Evolutionary conservation across 2,329 filamentous ascomycete genomes (phyloP).

Genomic region (Fusarium sp.): DNA sequence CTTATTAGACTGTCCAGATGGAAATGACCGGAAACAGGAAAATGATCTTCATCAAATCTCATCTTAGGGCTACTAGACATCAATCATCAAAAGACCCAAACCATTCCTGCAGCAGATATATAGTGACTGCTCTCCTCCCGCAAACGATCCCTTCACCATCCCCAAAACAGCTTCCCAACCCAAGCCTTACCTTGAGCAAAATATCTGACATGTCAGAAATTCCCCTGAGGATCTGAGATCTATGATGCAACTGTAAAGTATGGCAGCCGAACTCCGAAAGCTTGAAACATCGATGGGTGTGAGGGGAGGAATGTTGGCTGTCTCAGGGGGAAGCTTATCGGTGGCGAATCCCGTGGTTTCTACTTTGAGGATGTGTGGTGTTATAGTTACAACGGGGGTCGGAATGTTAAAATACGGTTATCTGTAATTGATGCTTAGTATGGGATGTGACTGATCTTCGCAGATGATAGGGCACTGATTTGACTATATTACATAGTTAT

Average conservation of each 20-base stretch:
- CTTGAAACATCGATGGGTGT: not conserved
- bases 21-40: not conserved
- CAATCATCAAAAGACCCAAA: too few relatives aligned
- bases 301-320: constrained; percentile 15
- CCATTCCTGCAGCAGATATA: not conserved
- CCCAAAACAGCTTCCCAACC: not conserved
- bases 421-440: not conserved
- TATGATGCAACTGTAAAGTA: not conserved
- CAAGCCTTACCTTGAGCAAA: not conserved
- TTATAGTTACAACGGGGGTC: too few relatives aligned
- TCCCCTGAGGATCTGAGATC: not conserved
- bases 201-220: not conserved
- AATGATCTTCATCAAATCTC: too few relatives aligned
- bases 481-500: not conserved
- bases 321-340: not conserved
- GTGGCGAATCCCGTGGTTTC: not conserved
- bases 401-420: not conserved
- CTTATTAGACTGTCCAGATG: not conserved
- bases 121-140: not conserved
- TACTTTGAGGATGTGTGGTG: not conserved
- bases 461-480: not conserved
- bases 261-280: not conserved
- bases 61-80: too few relatives aligned
- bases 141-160: not conserved
- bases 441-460: not conserved